These are phyloP conservation scores for Harrya chromipes DNA, from an alignment of 768 basidiomycete species.

Conservation along the genomic window DNA sequence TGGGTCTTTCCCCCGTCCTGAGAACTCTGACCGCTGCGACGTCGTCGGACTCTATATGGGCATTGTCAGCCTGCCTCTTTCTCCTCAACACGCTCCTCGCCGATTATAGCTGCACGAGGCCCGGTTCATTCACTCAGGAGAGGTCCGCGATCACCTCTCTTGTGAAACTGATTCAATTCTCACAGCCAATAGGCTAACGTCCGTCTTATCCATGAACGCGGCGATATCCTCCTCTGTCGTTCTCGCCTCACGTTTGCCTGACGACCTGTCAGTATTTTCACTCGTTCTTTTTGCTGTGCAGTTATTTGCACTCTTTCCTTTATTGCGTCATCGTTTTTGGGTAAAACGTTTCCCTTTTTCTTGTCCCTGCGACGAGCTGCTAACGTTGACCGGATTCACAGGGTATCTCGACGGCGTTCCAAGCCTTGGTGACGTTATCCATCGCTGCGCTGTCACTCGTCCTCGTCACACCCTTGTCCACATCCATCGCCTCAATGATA, in stretches of 20 bases:
- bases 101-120: constrained; percentile 64
- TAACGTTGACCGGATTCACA: constrained; percentile 29
- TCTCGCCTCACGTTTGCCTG: constrained; percentile 81
- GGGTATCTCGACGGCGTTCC: constrained; percentile 46
- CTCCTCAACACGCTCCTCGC: constrained; percentile 77
- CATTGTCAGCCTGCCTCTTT: constrained; percentile 83
- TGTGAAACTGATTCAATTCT: constrained; percentile 18
- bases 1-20: constrained; percentile 88
- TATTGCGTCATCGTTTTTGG: constrained; percentile 71
- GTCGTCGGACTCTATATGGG: constrained; percentile 97
- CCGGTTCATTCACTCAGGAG: constrained; percentile 49
- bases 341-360: constrained; percentile 34
- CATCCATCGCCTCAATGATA: constrained; percentile 52
- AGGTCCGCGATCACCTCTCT: constrained; percentile 42
- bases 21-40: constrained; percentile 92
- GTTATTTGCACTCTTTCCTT: constrained; percentile 79
- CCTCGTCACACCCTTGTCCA: constrained; percentile 54
- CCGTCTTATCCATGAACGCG: constrained; percentile 86
- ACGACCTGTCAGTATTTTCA: constrained; percentile 85
- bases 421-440: constrained; percentile 49
- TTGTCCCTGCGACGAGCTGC: constrained; percentile 8
- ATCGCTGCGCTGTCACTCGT: constrained; percentile 49
- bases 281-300: constrained; percentile 83
- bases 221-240: constrained; percentile 92
- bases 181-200: constrained; percentile 58